Percentiles rank a stretch among this genome's conserved stretches.
Conservation (phyloP, 208 protist genomes). For the Acanthamoeba rhysodes region DNA sequence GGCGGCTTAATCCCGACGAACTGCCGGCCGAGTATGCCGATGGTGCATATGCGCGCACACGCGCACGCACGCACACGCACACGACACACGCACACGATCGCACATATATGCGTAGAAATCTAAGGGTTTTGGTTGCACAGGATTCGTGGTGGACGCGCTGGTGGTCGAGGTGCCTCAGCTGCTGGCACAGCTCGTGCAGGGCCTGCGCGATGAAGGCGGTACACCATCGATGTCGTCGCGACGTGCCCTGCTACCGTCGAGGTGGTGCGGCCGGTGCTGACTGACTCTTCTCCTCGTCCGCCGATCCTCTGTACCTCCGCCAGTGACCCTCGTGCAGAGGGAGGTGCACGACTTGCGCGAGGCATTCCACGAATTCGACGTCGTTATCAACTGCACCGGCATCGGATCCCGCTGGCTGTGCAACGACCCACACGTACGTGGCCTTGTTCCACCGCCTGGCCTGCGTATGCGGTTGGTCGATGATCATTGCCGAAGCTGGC, state of each 20-base stretch:
- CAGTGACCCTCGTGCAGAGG: background rate
- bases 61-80: too few relatives aligned
- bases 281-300: too few relatives aligned
- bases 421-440: background rate
- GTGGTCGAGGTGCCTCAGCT: conserved; percentile 3
- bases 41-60: background rate
- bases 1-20: background rate
- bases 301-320: background rate
- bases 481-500: too few relatives aligned
- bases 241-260: too few relatives aligned
- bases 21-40: background rate
- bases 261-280: background rate
- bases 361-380: background rate
- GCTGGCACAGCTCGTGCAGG: background rate
- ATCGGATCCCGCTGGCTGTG: conserved; percentile 11
- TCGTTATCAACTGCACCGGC: conserved; percentile 37
- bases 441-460: too few relatives aligned
- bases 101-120: too few relatives aligned
- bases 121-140: background rate
- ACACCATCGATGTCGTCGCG: too few relatives aligned
- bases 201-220: background rate
- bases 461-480: too few relatives aligned
- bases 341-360: background rate
- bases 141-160: background rate
- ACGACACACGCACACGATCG: too few relatives aligned